These are phyloP conservation scores for Vigna unguiculata DNA, from an alignment of 306 rosid species.

Conservation along the genomic window DNA sequence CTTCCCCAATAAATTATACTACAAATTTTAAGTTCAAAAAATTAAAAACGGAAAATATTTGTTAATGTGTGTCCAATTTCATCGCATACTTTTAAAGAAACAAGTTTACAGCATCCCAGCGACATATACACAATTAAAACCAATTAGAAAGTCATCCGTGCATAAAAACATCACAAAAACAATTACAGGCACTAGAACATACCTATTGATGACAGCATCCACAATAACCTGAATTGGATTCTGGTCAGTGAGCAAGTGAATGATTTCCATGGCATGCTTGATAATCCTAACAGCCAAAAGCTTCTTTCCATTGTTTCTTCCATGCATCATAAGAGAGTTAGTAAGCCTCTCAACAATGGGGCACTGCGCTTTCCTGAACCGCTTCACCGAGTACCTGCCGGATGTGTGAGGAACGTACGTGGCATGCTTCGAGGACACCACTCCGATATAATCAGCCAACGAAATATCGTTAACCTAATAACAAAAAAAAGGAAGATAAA, in stretches of 20 bases:
- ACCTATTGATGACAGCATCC: constrained; percentile 75
- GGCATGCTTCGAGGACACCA: constrained; percentile 58
- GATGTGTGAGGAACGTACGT: constrained; percentile 78
- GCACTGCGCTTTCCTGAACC: constrained; percentile 74
- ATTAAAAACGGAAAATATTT: no score
- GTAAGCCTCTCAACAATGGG: constrained; percentile 76
- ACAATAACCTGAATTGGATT: constrained; percentile 71
- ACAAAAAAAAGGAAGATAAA: not conserved
- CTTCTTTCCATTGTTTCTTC: constrained; percentile 72
- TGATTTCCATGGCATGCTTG: constrained; percentile 71
- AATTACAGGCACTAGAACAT: not conserved
- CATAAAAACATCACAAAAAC: not conserved
- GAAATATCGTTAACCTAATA: constrained; percentile 57
- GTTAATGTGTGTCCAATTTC: no score
- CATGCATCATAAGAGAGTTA: constrained; percentile 77
- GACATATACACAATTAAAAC: not conserved
- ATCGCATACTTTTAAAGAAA: no score
- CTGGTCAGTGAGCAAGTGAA: constrained; percentile 66
- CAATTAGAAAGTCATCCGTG: not conserved
- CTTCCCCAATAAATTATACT: no score
- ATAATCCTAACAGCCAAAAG: constrained; percentile 66
- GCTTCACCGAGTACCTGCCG: constrained; percentile 64
- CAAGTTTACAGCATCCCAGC: not conserved
- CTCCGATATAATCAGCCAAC: constrained; percentile 64
- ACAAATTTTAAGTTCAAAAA: no score